phyloP scores from a whole-genome alignment of 1,284 basidiomycete species.

The Ustilago lituana region DNA sequence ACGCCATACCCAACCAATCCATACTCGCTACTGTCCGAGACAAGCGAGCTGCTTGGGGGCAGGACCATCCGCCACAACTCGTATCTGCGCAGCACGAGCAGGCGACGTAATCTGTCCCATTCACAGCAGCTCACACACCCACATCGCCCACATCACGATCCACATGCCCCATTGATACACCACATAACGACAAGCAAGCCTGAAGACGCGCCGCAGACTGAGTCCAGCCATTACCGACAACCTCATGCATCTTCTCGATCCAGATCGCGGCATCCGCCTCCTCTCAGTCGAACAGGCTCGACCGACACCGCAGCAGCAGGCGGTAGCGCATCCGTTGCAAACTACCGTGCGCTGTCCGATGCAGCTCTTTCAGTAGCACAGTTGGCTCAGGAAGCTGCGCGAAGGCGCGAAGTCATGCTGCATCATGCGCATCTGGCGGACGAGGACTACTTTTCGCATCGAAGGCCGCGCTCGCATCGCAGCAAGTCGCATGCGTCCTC shows the following conservation, averaged over 20 bases:
- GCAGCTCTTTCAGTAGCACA: constrained; percentile 52
- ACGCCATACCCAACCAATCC: constrained; percentile 24
- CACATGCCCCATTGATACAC: constrained; percentile 1
- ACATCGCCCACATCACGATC: constrained; percentile 4
- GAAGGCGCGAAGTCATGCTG: constrained; percentile 31
- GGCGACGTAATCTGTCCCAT: constrained; percentile 16
- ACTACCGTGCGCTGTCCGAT: constrained; percentile 46
- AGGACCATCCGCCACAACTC: constrained; percentile 19
- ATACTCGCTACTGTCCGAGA: constrained; percentile 35
- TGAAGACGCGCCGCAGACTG: neutral
- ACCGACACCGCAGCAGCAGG: constrained; percentile 8
- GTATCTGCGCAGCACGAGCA: constrained; percentile 20
- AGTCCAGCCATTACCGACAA: neutral
- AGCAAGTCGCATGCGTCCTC: constrained; percentile 25
- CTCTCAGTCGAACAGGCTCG: constrained; percentile 15
- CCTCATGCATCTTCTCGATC: constrained; percentile 15
- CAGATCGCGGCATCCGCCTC: constrained; percentile 20
- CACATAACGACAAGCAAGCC: constrained; percentile 3
- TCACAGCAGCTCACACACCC: constrained; percentile 15
- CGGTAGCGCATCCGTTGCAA: constrained; percentile 14
- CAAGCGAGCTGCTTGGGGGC: constrained; percentile 31
- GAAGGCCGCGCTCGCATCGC: constrained; percentile 6
- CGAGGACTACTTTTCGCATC: constrained; percentile 35
- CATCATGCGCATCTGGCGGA: constrained; percentile 12
- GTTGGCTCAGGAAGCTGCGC: constrained; percentile 46